These are phyloP conservation scores for Cyclospora cayetanensis DNA, from an alignment of 169 alveolate species.

Conservation along the genomic window DNA sequence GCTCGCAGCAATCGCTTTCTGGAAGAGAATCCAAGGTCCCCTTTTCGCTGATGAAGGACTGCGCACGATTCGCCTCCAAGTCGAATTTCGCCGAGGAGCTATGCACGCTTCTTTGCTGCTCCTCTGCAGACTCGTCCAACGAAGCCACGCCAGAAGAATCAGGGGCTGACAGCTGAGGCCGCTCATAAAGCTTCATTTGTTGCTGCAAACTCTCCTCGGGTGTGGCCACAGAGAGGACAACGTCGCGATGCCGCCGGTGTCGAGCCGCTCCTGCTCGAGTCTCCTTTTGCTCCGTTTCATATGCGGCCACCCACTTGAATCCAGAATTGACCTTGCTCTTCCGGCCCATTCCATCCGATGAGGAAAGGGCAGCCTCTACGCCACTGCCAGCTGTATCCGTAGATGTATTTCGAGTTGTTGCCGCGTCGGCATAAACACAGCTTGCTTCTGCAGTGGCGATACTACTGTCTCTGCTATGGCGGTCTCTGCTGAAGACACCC, in stretches of 20 bases:
- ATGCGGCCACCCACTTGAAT: constrained; percentile 54
- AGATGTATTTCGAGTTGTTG: neutral
- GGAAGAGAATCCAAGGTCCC: constrained; percentile 42
- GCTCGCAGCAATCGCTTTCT: constrained; percentile 49
- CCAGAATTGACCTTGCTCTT: neutral
- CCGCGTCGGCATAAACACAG: neutral
- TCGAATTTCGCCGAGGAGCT: neutral
- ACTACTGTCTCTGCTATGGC: constrained; percentile 34
- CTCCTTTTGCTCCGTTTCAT: neutral
- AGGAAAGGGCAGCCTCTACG: neutral
- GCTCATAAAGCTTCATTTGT: neutral
- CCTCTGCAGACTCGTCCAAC: too few species aligned
- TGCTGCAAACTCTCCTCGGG: neutral
- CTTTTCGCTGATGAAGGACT: constrained; percentile 11
- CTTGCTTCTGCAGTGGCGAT: neutral
- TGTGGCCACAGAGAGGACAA: neutral
- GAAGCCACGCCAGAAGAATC: neutral
- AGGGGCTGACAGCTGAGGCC: neutral
- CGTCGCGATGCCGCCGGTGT: constrained; percentile 4
- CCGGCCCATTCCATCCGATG: neutral
- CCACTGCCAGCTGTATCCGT: neutral
- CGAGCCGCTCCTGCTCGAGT: neutral
- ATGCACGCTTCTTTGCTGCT: neutral
- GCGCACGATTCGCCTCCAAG: constrained; percentile 10
- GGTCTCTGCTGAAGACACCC: too few species aligned